These are phyloP conservation scores for Saururus chinensis DNA, from an alignment of 164 flowering plant species.

Conservation along the genomic window DNA sequence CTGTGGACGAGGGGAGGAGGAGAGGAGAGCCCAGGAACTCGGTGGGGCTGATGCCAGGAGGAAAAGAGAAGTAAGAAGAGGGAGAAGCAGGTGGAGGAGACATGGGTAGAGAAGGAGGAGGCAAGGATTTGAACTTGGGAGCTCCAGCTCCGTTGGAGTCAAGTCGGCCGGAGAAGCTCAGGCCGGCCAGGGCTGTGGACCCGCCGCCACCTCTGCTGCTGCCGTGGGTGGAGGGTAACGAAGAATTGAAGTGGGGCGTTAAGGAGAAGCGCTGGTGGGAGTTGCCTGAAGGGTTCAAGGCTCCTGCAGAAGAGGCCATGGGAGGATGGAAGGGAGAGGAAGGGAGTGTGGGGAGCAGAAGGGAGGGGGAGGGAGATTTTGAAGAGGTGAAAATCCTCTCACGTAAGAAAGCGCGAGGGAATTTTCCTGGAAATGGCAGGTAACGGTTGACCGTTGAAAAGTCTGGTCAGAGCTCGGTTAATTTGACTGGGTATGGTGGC, in stretches of 20 bases:
- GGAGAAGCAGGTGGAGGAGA: conserved; percentile 13
- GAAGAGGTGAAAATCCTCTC: neutral
- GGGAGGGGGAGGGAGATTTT: neutral
- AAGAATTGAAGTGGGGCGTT: neutral
- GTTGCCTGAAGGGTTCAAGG: no score
- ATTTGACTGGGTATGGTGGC: neutral
- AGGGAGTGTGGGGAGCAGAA: neutral
- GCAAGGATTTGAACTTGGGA: neutral
- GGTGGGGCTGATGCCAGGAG: neutral
- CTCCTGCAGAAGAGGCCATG: no score
- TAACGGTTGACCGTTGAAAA: neutral
- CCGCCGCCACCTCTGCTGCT: neutral
- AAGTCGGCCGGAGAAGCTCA: no score
- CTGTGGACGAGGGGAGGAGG: neutral
- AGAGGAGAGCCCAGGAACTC: neutral
- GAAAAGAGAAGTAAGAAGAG: conserved; percentile 18
- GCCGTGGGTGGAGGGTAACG: neutral
- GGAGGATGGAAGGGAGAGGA: no score
- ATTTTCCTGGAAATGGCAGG: neutral
- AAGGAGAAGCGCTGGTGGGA: neutral
- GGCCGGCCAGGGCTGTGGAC: neutral
- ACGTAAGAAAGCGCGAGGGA: neutral
- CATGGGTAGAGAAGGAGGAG: neutral
- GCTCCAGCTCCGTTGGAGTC: neutral
- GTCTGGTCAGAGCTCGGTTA: neutral